phyloP scores from a whole-genome alignment of 1,284 basidiomycete species.

The Butyriboletus appendiculatus region DNA sequence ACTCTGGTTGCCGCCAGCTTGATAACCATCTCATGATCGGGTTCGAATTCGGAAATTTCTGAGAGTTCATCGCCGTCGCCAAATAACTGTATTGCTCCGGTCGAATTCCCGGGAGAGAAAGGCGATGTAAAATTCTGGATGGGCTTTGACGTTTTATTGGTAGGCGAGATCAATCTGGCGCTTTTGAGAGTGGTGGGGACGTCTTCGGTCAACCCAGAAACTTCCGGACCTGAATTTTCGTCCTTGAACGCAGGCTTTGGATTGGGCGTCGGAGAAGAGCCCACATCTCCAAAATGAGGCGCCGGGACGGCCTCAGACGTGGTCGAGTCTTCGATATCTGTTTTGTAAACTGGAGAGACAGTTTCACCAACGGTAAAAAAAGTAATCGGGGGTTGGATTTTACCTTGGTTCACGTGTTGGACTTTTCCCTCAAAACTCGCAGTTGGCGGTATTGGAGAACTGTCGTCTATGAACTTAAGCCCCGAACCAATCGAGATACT shows the following conservation, averaged over 20 bases:
- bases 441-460: conserved; percentile 23
- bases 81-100: background rate
- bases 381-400: background rate
- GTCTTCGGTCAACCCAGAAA: background rate
- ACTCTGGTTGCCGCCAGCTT: background rate
- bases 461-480: conserved; percentile 24
- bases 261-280: background rate
- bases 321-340: conserved; percentile 21
- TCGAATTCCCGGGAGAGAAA: background rate
- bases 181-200: background rate
- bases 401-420: conserved; percentile 34
- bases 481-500: conserved; percentile 32
- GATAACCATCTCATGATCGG: conserved; percentile 1
- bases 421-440: conserved; percentile 37
- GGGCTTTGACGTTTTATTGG: background rate
- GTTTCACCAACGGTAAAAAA: background rate
- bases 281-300: background rate
- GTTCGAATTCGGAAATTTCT: conserved; percentile 30
- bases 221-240: background rate
- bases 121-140: background rate
- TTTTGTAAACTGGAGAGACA: conserved; percentile 30
- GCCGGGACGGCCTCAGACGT: background rate
- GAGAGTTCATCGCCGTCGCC: conserved; percentile 26
- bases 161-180: background rate
- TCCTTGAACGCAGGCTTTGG: background rate